A percentile compares a stretch with the other conserved stretches of the same genome.
Evolutionary conservation across 129 eudicot genomes (phyloP).

Genomic region (Arctium lappa): DNA sequence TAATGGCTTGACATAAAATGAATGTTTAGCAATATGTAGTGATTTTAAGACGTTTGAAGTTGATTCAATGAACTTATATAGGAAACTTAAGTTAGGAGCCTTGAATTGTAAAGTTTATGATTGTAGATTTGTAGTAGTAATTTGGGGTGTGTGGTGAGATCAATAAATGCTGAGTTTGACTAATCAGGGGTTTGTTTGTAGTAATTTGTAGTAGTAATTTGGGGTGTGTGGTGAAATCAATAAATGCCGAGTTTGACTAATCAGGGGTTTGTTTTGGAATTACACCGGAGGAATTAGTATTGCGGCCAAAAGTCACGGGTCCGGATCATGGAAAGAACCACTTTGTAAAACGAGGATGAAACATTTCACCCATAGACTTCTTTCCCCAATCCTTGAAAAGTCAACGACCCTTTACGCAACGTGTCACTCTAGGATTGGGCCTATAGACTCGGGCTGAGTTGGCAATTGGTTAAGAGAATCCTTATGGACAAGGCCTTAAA

Average conservation of each 20-base stretch:
- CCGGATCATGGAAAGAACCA: too few relatives aligned
- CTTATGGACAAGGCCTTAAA: not conserved
- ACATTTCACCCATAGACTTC: not conserved
- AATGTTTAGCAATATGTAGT: not conserved
- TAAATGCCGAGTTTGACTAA: not conserved
- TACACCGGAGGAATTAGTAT: not conserved
- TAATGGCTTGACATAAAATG: not conserved
- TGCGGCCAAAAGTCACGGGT: too few relatives aligned
- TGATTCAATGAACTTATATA: constrained; percentile 20
- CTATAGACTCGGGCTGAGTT: not conserved
- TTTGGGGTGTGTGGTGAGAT: not conserved
- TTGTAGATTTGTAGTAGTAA: constrained; percentile 1
- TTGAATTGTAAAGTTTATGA: constrained; percentile 4
- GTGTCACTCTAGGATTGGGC: constrained; percentile 9
- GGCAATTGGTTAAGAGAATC: not conserved
- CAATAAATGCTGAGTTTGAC: not conserved
- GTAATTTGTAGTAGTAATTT: constrained; percentile 2
- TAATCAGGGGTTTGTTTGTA: constrained; percentile 1
- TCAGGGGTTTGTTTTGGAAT: not conserved
- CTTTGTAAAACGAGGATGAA: not conserved
- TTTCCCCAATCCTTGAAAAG: not conserved
- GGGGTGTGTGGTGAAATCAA: not conserved
- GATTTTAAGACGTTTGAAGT: not conserved
- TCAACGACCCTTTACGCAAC: not conserved
- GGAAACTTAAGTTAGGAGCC: constrained; percentile 6